Evolutionary conservation across 768 basidiomycete species (phyloP).

Genomic region (Tylopilus felleus): DNA sequence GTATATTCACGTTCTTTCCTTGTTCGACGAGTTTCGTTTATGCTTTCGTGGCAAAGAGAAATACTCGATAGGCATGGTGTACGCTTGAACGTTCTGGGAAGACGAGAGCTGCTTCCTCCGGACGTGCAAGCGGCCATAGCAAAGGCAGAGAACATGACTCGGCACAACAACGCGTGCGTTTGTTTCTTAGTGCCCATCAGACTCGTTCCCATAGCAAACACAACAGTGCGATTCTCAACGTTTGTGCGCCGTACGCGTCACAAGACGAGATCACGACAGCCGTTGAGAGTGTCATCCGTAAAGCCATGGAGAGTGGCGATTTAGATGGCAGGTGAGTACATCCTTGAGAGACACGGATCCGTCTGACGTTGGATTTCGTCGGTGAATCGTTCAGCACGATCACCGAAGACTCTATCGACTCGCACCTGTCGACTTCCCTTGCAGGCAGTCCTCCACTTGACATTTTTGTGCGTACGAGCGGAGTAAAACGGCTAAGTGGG

Average conservation of each 20-base stretch:
- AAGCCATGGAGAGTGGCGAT: constrained; percentile 32
- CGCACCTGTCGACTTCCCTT: constrained; percentile 60
- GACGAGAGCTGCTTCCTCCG: constrained; percentile 70
- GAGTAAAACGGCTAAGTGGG: constrained; percentile 62
- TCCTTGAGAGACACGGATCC: neutral
- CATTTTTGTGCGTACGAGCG: constrained; percentile 87
- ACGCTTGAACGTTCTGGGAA: constrained; percentile 79
- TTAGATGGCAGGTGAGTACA: constrained; percentile 26
- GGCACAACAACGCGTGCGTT: constrained; percentile 61
- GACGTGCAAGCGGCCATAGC: constrained; percentile 64
- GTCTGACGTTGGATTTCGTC: neutral
- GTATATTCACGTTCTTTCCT: constrained; percentile 42
- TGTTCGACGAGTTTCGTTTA: neutral
- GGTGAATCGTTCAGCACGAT: constrained; percentile 44
- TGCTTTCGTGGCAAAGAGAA: constrained; percentile 47
- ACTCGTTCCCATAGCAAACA: neutral
- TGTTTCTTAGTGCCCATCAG: neutral
- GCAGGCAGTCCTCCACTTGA: constrained; percentile 79
- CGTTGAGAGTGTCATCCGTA: constrained; percentile 39
- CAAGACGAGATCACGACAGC: constrained; percentile 89
- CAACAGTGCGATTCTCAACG: constrained; percentile 77
- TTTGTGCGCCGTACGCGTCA: constrained; percentile 91
- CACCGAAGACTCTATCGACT: constrained; percentile 65
- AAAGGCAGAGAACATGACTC: constrained; percentile 76
- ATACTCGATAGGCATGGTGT: constrained; percentile 81